These are phyloP conservation scores for Paratinospora sagittata DNA, from an alignment of 164 flowering plant species.

Conservation along the genomic window DNA sequence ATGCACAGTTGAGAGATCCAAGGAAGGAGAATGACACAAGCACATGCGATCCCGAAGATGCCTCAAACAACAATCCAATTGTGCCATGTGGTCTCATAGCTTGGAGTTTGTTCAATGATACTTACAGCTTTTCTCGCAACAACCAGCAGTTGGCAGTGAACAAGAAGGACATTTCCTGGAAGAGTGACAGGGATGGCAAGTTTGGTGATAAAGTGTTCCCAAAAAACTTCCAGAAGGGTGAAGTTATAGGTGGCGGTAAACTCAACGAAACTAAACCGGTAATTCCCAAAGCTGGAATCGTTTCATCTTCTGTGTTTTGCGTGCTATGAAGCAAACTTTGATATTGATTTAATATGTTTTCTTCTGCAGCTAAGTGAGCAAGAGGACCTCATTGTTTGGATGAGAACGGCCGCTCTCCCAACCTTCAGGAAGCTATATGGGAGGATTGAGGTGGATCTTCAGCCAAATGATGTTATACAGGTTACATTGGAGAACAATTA, in stretches of 20 bases:
- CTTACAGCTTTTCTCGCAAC: conserved; percentile 55
- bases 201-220: conserved; percentile 84
- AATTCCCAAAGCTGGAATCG: conserved; percentile 22
- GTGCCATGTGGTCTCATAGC: conserved; percentile 97
- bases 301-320: neutral
- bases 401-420: conserved; percentile 99
- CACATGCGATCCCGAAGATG: conserved; percentile 60
- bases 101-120: conserved; percentile 94
- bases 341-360: conserved; percentile 16
- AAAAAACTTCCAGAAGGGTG: conserved; percentile 66
- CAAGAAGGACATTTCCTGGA: conserved; percentile 79
- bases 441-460: conserved; percentile 75
- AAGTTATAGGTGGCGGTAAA: conserved; percentile 58
- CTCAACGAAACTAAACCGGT: conserved; percentile 53
- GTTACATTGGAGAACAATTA: conserved; percentile 63
- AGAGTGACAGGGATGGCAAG: conserved; percentile 84
- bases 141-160: conserved; percentile 39
- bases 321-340: conserved; percentile 7
- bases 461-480: conserved; percentile 36
- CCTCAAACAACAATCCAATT: conserved; percentile 25
- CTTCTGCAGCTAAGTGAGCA: conserved; percentile 67
- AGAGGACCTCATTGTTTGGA: conserved; percentile 97
- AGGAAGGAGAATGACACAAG: conserved; percentile 21
- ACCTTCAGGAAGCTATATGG: conserved; percentile 95
- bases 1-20: conserved; percentile 41